Base-by-base conservation (phyloP, 2,329 filamentous ascomycete species). In the Aspergillus candidus region DNA sequence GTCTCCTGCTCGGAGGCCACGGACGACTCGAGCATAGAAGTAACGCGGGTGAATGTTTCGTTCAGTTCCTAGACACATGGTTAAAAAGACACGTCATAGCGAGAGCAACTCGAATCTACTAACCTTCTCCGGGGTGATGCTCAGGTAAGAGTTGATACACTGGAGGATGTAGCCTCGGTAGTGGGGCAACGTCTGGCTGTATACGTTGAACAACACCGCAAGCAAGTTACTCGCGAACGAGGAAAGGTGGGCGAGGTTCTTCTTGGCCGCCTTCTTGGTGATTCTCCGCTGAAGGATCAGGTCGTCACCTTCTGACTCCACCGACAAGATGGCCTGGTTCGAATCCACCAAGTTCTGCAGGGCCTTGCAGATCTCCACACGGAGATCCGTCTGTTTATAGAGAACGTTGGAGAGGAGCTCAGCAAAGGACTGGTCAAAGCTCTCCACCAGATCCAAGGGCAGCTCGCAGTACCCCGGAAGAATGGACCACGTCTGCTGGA, bases 131-230 rank as follows among this genome's bases (percentile, higher is more conserved):
- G 88, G 85, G 0, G 88, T 88, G 57, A 97, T 86, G 71, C 90
- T 94, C 46, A 98, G 72, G 68, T 90, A 97, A 4, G 88, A 83
- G 67, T 97, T 96, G 72, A 97, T 93, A 50, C 90, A 95, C 63
- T 91, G 87, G 30, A 98, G 74, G 42, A 98, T 93, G 14, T 87
- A 88, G 0, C 88, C 90, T 55, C 93, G 80, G 59, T 88, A 93
- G 60, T 96, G 88, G 2, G 93, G 91, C 18, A 98, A 76, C 1
- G 93, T 98, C 66, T 96, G 87, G 52, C 87, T 95, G 71, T 98
- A 98, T 35, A 98, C 91, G 62, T 98, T 98, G 76, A 98, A 97
- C n/a, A 98, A 73, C 0, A 97, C 91, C 6, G 93, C 90, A 34
- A 98, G 79, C 69, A 98, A 79, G 58, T 97, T 97, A 48, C 84